Conservation (phyloP, 805 yeast genomes). For the Suhomyces prunicola region DNA sequence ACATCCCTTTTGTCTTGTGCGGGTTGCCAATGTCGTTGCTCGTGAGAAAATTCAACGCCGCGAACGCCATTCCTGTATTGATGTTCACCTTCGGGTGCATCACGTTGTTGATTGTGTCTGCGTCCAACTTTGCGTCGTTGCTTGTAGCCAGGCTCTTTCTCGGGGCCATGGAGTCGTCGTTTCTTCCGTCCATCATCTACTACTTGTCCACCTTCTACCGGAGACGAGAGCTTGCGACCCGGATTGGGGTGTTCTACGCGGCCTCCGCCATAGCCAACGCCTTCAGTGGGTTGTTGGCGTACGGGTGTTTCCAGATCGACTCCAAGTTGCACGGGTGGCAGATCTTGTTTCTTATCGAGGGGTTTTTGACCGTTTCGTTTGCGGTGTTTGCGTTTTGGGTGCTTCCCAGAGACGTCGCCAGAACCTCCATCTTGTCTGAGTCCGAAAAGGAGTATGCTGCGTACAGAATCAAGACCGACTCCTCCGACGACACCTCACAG, state of each 20-base stretch:
- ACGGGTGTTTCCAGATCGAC: constrained; percentile 38
- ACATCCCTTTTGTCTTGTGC: constrained; percentile 43
- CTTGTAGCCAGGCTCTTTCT: constrained; percentile 35
- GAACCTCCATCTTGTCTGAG: constrained; percentile 35
- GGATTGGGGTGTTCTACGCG: constrained; percentile 36
- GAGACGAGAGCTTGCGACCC: constrained; percentile 34
- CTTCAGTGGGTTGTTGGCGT: constrained; percentile 35
- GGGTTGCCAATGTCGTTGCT: constrained; percentile 43
- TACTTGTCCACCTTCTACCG: constrained; percentile 37
- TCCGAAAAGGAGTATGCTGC: constrained; percentile 39
- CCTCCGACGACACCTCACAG: constrained; percentile 38
- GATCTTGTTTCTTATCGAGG: constrained; percentile 46
- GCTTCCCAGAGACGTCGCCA: constrained; percentile 37
- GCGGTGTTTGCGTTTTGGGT: constrained; percentile 30
- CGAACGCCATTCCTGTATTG: constrained; percentile 41
- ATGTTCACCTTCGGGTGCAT: constrained; percentile 46
- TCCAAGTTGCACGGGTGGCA: constrained; percentile 45
- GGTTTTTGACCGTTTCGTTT: constrained; percentile 35
- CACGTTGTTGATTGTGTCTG: constrained; percentile 36
- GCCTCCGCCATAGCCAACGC: constrained; percentile 36
- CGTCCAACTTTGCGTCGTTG: constrained; percentile 31
- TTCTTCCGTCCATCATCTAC: constrained; percentile 38
- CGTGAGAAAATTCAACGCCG: constrained; percentile 42
- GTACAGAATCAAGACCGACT: constrained; percentile 42
- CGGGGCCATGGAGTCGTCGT: constrained; percentile 36